phyloP scores from a whole-genome alignment of 495 filamentous ascomycete genomes.

The Neurospora discreta region DNA sequence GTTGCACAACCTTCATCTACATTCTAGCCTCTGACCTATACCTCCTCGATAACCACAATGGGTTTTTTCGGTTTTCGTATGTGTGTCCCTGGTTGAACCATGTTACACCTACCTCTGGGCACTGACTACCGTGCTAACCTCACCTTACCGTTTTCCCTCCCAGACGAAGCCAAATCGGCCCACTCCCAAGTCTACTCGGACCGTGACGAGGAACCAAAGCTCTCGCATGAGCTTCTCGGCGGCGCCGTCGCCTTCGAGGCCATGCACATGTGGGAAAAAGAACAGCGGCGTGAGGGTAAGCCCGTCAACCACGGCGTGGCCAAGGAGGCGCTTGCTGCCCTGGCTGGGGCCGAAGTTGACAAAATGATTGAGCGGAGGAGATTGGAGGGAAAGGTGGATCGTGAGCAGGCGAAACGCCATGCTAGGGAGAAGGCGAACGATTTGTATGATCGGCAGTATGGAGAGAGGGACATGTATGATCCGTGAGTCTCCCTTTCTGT shows the following conservation, averaged over 20 bases:
- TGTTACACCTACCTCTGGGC: not conserved
- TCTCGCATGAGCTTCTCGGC: conserved; percentile 64
- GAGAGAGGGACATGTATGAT: conserved; percentile 34
- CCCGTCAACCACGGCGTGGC: conserved; percentile 59
- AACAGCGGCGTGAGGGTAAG: conserved; percentile 63
- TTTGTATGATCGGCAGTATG: conserved; percentile 52
- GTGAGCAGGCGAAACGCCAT: conserved; percentile 52
- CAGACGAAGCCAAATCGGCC: conserved; percentile 34
- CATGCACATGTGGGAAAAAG: conserved; percentile 71
- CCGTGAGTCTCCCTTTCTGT: conserved; percentile 27
- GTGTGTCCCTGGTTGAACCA: conserved; percentile 1
- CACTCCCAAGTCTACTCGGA: conserved; percentile 51
- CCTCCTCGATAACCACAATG: conserved; percentile 16
- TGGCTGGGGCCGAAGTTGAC: conserved; percentile 67
- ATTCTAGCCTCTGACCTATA: not conserved
- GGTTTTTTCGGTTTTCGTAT: conserved; percentile 28
- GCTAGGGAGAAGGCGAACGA: conserved; percentile 54
- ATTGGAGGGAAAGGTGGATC: conserved; percentile 50
- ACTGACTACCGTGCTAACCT: not conserved
- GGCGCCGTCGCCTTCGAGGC: conserved; percentile 70
- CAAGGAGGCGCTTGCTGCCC: conserved; percentile 62
- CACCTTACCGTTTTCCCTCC: not conserved
- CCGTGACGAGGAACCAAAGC: conserved; percentile 36
- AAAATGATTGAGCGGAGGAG: conserved; percentile 73
- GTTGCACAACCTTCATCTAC: not conserved